A percentile compares a stretch with the other conserved stretches of the same genome.
Evolutionary conservation across 805 yeast species (phyloP).

Genomic region (Monosporozyma siamensis): DNA sequence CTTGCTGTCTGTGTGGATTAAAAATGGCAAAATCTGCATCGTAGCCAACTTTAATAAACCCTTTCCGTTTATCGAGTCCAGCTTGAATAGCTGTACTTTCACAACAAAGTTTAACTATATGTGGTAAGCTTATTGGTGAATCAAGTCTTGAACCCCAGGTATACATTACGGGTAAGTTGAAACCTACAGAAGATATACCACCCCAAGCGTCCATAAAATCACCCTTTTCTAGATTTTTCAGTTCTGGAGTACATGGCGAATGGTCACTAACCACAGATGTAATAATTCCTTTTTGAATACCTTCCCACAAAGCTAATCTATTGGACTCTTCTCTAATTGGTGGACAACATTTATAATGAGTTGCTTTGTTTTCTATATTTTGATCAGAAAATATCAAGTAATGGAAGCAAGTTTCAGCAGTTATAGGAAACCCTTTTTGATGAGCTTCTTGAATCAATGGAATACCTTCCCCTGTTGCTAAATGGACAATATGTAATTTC

Average conservation of each 20-base stretch:
- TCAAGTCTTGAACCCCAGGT: constrained; percentile 47
- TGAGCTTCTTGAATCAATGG: constrained; percentile 66
- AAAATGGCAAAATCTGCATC: constrained; percentile 87
- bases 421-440: constrained; percentile 45
- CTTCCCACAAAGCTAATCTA: constrained; percentile 68
- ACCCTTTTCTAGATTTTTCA: constrained; percentile 72
- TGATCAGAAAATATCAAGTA: constrained; percentile 75
- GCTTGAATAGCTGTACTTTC: constrained; percentile 79
- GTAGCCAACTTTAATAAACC: constrained; percentile 58
- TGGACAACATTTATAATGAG: constrained; percentile 90
- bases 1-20: constrained; percentile 48
- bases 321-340: constrained; percentile 77
- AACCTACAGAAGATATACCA: constrained; percentile 87
- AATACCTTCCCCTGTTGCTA: constrained; percentile 77
- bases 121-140: constrained; percentile 33
- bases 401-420: constrained; percentile 94
- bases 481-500: constrained; percentile 80
- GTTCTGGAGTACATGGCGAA: constrained; percentile 90
- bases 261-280: constrained; percentile 90
- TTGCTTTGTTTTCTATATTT: constrained; percentile 62
- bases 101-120: constrained; percentile 73
- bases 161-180: constrained; percentile 74
- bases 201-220: constrained; percentile 95
- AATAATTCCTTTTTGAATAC: constrained; percentile 53
- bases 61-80: constrained; percentile 66